Percentiles rank a stretch among this genome's conserved stretches.
These are phyloP conservation scores for Rosa hybrid DNA, from an alignment of 331 rosid genomes.

Conservation along the genomic window DNA sequence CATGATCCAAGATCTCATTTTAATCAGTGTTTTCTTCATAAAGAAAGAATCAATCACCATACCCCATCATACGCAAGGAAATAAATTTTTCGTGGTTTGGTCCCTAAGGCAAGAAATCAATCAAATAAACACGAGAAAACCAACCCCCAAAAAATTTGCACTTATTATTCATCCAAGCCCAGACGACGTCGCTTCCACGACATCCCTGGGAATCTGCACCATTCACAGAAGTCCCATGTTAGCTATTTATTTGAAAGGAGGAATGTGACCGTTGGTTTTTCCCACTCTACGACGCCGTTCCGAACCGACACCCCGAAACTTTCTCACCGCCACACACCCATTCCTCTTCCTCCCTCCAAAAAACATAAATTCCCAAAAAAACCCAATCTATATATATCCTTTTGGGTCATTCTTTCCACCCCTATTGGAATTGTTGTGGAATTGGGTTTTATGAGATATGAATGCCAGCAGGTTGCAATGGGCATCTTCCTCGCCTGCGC, in stretches of 20 bases:
- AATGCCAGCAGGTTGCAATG: constrained; percentile 24
- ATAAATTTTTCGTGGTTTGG: background rate
- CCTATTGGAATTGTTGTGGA: background rate
- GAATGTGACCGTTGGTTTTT: no score
- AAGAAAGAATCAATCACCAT: background rate
- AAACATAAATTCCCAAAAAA: no score
- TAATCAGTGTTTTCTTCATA: background rate
- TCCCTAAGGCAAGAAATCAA: background rate
- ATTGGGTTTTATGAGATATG: constrained; percentile 33
- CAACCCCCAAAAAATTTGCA: background rate
- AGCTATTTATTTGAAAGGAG: background rate
- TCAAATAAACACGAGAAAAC: background rate
- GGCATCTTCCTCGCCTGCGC: constrained; percentile 15
- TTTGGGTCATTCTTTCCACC: background rate
- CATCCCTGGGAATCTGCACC: background rate
- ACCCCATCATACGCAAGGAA: background rate
- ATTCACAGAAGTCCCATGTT: background rate
- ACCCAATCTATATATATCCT: background rate
- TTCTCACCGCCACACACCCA: background rate
- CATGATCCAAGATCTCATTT: background rate
- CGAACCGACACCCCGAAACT: background rate
- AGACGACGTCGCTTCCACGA: background rate
- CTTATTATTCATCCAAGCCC: background rate
- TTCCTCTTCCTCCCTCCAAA: background rate
- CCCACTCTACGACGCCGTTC: background rate